Base-by-base conservation (phyloP, 305 asterid genomes). In the Andrographis paniculata region DNA sequence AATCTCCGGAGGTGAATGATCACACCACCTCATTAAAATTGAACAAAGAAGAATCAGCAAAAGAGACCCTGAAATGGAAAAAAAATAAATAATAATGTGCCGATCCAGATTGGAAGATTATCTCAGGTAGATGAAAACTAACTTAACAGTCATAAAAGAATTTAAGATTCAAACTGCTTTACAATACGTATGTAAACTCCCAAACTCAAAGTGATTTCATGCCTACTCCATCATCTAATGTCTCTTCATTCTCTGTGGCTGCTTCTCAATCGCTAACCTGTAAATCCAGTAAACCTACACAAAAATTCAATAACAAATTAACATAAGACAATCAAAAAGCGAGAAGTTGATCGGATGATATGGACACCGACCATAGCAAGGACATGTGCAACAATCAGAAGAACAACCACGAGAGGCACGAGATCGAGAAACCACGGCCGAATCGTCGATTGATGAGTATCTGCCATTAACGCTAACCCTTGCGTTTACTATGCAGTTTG, bases 271-370 rank as follows among this genome's bases (percentile, higher is more conserved):
- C 55, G 87, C 87, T 49, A 88, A 66, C 64, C 82, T 70, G 68
- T 75, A 88, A 72, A 88, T 76, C 97, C 97, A 88, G 62, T 84
- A 88, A 46, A 74, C 94, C 97, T 88, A 55, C 50, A 61, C 46
- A 46, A 9, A 52, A 14, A 52, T 27, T 37, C 8, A 4, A 37
- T 4, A 3, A 37, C 17, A 37, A 14, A 37, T 37, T 9, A 37
- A n/a, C 42, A 37, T 4, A 13, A n/a, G 18, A 33, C 9, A 37
- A 33, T 2, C 14, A 11, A 13, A 33, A 11, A 6, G 13, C 38
- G 12, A 11, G 12, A 9, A 33, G 2, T 33, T 13, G n/a, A 13
- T 7, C 38, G 3, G 13, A 13, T 33, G 13, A 33, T 5, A 4
- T 1, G 55, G 48, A 57, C 37, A 36, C 70, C 42, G 38, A 79